These are phyloP conservation scores for Haplosporangium sp. DNA, from an alignment of 371 early-diverging fungal genomes.

Conservation along the genomic window DNA sequence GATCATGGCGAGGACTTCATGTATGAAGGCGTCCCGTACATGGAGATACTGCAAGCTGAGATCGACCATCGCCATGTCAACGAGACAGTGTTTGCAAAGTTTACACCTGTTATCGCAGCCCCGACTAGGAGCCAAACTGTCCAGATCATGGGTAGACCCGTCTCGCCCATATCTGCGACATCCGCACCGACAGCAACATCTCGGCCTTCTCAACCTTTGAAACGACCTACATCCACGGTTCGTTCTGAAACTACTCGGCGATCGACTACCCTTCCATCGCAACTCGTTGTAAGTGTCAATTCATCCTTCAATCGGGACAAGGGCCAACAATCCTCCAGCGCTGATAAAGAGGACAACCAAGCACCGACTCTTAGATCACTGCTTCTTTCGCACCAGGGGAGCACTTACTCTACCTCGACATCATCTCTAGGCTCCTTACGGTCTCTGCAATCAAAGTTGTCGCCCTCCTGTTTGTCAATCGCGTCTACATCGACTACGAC, in stretches of 20 bases:
- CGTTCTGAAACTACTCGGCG: conserved; percentile 18
- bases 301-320: neutral
- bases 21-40: conserved; percentile 62
- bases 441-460: conserved; percentile 26
- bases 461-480: conserved; percentile 19
- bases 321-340: neutral
- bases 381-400: conserved; percentile 21
- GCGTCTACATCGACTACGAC: conserved; percentile 8
- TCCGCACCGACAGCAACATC: conserved; percentile 3
- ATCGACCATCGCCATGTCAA: conserved; percentile 75
- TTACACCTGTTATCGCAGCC: conserved; percentile 58
- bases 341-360: neutral
- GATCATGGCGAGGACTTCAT: conserved; percentile 64
- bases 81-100: conserved; percentile 77
- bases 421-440: conserved; percentile 9
- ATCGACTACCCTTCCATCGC: conserved; percentile 14
- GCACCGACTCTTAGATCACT: conserved; percentile 2
- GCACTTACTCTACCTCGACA: conserved; percentile 10
- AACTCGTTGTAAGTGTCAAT: neutral
- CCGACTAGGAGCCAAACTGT: conserved; percentile 46
- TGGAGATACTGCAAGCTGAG: conserved; percentile 65
- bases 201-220: neutral
- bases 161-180: conserved; percentile 21
- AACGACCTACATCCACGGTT: neutral
- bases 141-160: conserved; percentile 36